A percentile compares a stretch with the other conserved stretches of the same genome.
These are phyloP conservation scores for Bacterosira constricta DNA, from an alignment of 108 stramenopile genomes.

Conservation along the genomic window DNA sequence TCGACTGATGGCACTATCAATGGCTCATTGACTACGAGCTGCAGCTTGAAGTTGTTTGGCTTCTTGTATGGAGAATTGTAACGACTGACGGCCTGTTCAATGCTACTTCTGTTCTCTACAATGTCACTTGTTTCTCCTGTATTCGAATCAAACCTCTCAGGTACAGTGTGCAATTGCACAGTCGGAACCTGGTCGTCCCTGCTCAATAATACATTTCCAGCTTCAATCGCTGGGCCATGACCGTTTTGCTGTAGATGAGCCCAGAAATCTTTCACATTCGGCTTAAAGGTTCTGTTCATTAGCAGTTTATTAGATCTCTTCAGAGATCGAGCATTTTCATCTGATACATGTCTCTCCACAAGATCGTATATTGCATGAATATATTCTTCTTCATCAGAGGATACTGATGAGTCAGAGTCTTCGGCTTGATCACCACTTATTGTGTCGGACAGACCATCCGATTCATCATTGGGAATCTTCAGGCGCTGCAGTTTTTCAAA, in stretches of 20 bases:
- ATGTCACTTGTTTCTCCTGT: not conserved
- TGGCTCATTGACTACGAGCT: constrained; percentile 22
- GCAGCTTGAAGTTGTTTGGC: not conserved
- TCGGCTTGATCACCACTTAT: not conserved
- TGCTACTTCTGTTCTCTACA: not conserved
- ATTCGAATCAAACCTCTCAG: not conserved
- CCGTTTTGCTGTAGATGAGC: constrained; percentile 20
- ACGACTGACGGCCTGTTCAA: not conserved
- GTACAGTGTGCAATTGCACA: constrained; percentile 14
- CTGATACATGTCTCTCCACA: constrained; percentile 30
- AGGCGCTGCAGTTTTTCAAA: constrained; percentile 27
- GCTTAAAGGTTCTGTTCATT: constrained; percentile 7
- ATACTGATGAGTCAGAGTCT: constrained; percentile 4
- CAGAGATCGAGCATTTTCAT: constrained; percentile 37
- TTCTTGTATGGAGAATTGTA: constrained; percentile 29
- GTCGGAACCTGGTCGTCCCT: constrained; percentile 25
- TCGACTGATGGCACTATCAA: not conserved
- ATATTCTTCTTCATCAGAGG: constrained; percentile 22
- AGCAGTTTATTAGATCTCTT: constrained; percentile 21
- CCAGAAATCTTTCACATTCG: constrained; percentile 36
- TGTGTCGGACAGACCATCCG: not conserved
- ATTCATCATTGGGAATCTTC: not conserved
- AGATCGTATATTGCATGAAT: constrained; percentile 35
- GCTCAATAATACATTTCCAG: not conserved
- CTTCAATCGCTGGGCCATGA: not conserved